Evolutionary conservation across 1,139 yeast species (phyloP).

Genomic region (Blastobotrys ciferrii): DNA sequence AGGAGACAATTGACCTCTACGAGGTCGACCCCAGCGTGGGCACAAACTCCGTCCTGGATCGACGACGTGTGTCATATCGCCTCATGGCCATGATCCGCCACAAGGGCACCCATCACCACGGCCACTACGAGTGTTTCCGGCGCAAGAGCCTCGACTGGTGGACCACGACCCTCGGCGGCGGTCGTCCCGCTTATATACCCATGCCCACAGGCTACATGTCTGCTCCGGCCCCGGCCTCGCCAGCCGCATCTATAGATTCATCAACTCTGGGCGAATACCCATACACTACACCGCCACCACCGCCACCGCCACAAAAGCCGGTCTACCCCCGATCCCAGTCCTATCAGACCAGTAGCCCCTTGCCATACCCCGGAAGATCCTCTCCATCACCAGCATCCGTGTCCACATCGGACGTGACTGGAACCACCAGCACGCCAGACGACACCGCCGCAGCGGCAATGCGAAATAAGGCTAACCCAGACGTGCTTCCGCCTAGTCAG

Average conservation of each 20-base stretch:
- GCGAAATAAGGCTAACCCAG: conserved; percentile 10
- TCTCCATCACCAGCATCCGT: conserved; percentile 27
- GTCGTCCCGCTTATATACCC: not conserved
- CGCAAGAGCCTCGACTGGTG: conserved; percentile 31
- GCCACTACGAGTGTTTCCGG: conserved; percentile 57
- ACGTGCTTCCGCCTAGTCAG: conserved; percentile 10
- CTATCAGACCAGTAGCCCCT: conserved; percentile 10
- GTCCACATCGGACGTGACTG: conserved; percentile 21
- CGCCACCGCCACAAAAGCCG: conserved; percentile 4
- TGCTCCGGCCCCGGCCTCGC: conserved; percentile 7
- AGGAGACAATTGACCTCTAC: conserved; percentile 51
- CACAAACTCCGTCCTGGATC: conserved; percentile 7
- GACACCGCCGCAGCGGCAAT: conserved; percentile 12
- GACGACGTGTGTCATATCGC: conserved; percentile 42
- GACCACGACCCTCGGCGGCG: not conserved
- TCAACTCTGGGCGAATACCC: not conserved
- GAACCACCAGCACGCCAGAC: conserved; percentile 10
- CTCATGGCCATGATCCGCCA: conserved; percentile 77
- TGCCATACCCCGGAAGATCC: conserved; percentile 24
- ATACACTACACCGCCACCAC: conserved; percentile 10
- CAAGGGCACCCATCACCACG: conserved; percentile 83
- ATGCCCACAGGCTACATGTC: conserved; percentile 8
- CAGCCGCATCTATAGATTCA: conserved; percentile 9
- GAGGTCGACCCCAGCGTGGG: conserved; percentile 34
- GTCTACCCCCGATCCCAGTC: conserved; percentile 3